A percentile compares a stretch with the other conserved stretches of the same genome.
Evolutionary conservation across 116 monocot species (phyloP).

Genomic region (Posidonia oceanica): DNA sequence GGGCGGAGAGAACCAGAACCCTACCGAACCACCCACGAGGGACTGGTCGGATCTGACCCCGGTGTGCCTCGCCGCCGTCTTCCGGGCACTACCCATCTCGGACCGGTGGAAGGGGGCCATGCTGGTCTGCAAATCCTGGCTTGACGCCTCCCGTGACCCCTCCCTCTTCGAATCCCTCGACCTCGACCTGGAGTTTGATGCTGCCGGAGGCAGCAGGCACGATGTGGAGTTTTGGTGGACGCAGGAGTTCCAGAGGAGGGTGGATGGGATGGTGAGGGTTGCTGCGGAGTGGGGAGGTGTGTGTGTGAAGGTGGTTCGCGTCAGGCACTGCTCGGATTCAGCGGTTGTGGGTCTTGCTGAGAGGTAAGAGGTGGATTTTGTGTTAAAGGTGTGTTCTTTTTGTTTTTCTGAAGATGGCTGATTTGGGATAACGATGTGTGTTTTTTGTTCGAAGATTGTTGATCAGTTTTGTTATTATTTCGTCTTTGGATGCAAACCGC

Average conservation of each 20-base stretch:
- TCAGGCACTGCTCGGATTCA: conserved; percentile 75
- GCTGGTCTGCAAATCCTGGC: conserved; percentile 57
- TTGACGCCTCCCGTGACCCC: conserved; percentile 51
- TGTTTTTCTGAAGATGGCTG: too few species aligned
- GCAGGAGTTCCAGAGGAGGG: conserved; percentile 60
- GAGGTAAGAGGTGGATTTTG: conserved; percentile 32
- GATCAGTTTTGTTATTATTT: too few species aligned
- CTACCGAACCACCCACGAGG: not conserved
- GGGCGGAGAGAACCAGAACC: not conserved
- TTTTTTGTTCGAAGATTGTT: too few species aligned
- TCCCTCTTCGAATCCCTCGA: conserved; percentile 46
- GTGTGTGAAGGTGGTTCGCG: conserved; percentile 27
- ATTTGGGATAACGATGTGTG: too few species aligned
- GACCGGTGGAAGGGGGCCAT: conserved; percentile 48
- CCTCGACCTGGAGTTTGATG: conserved; percentile 53
- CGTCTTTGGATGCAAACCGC: too few species aligned
- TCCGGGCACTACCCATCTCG: conserved; percentile 38
- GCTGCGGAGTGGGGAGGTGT: conserved; percentile 34
- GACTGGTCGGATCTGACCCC: conserved; percentile 61
- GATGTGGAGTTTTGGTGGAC: conserved; percentile 74
- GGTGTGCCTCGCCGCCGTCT: conserved; percentile 49
- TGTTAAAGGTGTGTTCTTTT: not conserved
- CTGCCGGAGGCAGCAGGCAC: conserved; percentile 18
- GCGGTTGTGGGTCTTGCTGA: conserved; percentile 34
- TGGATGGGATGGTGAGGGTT: conserved; percentile 55